Evolutionary conservation across 139 green algal genomes (phyloP), one percentile per base, ranked within the genome.

Genomic region (Ostreobium quekettii): DNA sequence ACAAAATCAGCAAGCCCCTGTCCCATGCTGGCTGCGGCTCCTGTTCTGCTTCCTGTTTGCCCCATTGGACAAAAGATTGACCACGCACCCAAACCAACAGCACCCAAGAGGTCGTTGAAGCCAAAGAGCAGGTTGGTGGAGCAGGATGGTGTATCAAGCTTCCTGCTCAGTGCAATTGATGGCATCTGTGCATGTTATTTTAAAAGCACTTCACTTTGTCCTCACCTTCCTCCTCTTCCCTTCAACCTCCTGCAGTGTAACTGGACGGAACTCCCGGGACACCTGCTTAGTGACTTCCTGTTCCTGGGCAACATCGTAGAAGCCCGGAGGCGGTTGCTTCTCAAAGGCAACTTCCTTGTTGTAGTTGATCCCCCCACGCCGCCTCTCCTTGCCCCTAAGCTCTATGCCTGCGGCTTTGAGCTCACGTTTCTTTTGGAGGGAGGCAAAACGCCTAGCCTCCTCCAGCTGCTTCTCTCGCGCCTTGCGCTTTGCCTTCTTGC

Each of bases 401-500:
- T 90, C 84, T 47, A 92, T 89, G 48, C 89, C 89, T 7, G 88
- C 86, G 1, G 87, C 87, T 65, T 87, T 91, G 33, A 96, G 84
- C 82, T 96, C 90, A 2, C 90, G 80, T 76, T 92, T 93, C 80
- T 99, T 99, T 80, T 98, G 94, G 76, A 99, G 74, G 30, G 74
- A 72, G 0, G 95, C 95, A 67, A 99, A 81, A 1, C 95, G 77
- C 28, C 91, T 78, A 1, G 95, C 95, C 80, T 99, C 95, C 79
- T 99, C 95, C 49, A 99, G 84, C 83, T 95, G 82, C 78, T 95
- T 94, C 79, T 99, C 95, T 11, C 95, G 77, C 35, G 91, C 91
- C 78, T 98, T 98, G 42, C 95, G 83, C 85, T 99, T 99, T 36
- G 95, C 95, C 74, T 99, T 99, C 81, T 99, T 99, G 68, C 95